Base-by-base conservation (phyloP, 805 yeast genomes). In the Starmera pachycereana region DNA sequence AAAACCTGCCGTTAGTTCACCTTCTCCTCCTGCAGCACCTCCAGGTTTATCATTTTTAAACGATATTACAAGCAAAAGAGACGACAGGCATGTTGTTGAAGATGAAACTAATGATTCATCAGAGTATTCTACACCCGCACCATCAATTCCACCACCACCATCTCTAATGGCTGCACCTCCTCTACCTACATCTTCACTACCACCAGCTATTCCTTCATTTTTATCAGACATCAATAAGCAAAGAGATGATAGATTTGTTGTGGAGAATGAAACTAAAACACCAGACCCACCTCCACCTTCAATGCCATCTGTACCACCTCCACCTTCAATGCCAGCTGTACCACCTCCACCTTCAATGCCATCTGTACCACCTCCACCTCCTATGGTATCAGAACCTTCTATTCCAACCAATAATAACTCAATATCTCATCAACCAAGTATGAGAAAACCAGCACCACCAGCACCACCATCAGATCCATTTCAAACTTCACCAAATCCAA, bases 151-250 rank as follows among this genome's bases (percentile, higher is more conserved):
- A 16, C 29, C 44, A 8, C 33, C 47, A 14, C 22, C 38, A 3
- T 41, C 46, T 10, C 8, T 45, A 14, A 32, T 45, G n/a, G 27
- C 48, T 8, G 41, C 47, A 9, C 48, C 52, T 18, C 28, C 47
- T n/a, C 34, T 43, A 10, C 41, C 47, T 8, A 46, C 50, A 12
- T 48, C 53, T 27, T 39, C 45, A 10, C 49, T 54, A 12, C 29
- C 47, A 9, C 25, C 40, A 41, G 45, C 52, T 14, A 71, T 67
- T 1, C 65, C 68, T 2, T 73, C 76, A 3, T 71, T 72, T 49
- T 54, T 72, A 12, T 66, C 71, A 7, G 71, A 72, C 43, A 71
- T 72, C 41, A 70, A 69, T 48, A 63, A 64, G 18, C 69, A 67
- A 47, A 58, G 76, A 43, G 69, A 66, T 40, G 72, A 69, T 32